Conservation (phyloP, 768 basidiomycete species). For the Boletus tomentosulus region DNA sequence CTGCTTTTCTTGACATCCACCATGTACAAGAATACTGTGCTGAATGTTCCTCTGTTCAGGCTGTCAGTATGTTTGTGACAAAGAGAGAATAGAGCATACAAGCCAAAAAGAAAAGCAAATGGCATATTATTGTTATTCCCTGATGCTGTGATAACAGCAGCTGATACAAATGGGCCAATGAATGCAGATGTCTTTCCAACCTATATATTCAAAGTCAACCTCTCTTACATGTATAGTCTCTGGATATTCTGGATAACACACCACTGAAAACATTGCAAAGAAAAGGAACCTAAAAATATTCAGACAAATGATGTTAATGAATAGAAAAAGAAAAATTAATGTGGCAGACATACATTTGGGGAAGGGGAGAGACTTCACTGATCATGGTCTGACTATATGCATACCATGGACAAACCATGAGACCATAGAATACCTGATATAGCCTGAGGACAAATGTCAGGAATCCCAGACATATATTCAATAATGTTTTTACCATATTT, state of each 20-base stretch:
- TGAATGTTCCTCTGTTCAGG: constrained; percentile 15
- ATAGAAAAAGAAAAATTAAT: background rate
- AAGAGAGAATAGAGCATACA: constrained; percentile 41
- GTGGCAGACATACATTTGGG: constrained; percentile 54
- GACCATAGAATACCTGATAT: constrained; percentile 66
- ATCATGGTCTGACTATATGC: constrained; percentile 84
- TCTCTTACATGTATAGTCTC: too few species aligned
- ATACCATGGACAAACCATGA: constrained; percentile 78
- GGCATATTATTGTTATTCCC: constrained; percentile 71
- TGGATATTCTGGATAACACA: constrained; percentile 24
- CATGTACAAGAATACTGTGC: constrained; percentile 54
- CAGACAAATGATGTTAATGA: background rate
- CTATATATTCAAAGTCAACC: constrained; percentile 25
- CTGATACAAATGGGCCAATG: constrained; percentile 71
- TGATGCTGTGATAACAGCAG: constrained; percentile 67
- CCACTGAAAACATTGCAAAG: constrained; percentile 71
- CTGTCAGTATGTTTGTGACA: background rate
- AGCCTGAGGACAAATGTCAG: constrained; percentile 37
- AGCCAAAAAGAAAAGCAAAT: constrained; percentile 65
- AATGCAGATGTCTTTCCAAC: constrained; percentile 74
- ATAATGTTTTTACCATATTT: constrained; percentile 51
- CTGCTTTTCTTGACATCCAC: constrained; percentile 64
- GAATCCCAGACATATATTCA: background rate
- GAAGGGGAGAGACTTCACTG: constrained; percentile 67
- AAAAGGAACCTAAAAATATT: constrained; percentile 52